These are phyloP conservation scores for Trichosporon coremiiforme DNA, from an alignment of 1,284 basidiomycete species.

Conservation along the genomic window DNA sequence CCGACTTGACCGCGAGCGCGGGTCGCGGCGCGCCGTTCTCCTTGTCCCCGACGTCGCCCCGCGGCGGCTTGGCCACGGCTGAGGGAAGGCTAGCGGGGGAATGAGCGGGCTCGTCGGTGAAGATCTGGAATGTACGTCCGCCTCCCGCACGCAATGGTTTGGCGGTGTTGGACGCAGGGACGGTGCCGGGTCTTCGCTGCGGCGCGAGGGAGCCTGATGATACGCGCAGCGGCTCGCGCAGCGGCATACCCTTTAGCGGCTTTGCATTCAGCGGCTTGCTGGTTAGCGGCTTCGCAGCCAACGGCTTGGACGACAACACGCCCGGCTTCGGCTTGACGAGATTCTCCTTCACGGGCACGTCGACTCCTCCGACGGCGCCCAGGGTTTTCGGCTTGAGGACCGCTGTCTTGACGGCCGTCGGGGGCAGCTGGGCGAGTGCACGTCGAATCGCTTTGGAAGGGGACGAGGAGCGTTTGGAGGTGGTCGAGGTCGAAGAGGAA, in stretches of 20 bases:
- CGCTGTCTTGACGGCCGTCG: not conserved
- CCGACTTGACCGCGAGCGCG: conserved; percentile 35
- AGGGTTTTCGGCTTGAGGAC: conserved; percentile 5
- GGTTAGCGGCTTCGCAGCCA: not conserved
- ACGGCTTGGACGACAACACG: not conserved
- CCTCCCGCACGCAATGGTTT: not conserved
- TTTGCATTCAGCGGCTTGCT: not conserved
- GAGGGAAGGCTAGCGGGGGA: not conserved
- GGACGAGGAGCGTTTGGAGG: not conserved
- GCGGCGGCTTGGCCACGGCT: conserved; percentile 9
- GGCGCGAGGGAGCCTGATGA: not conserved
- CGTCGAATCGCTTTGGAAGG: not conserved
- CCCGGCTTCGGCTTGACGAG: not conserved
- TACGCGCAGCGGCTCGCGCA: conserved; percentile 1
- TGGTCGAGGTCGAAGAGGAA: conserved; percentile 23
- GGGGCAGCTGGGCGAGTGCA: conserved; percentile 2
- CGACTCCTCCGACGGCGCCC: not conserved
- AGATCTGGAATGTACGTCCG: conserved; percentile 19
- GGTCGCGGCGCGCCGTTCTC: conserved; percentile 34
- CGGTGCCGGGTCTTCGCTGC: not conserved
- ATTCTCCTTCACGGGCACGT: not conserved
- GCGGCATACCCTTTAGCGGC: conserved; percentile 1
- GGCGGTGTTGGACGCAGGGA: not conserved
- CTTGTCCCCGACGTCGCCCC: conserved; percentile 31
- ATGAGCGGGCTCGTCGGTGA: conserved; percentile 19